Base-by-base conservation (phyloP, 192 early-diverging fungal species). In the Rhizoclosmatium globosum region DNA sequence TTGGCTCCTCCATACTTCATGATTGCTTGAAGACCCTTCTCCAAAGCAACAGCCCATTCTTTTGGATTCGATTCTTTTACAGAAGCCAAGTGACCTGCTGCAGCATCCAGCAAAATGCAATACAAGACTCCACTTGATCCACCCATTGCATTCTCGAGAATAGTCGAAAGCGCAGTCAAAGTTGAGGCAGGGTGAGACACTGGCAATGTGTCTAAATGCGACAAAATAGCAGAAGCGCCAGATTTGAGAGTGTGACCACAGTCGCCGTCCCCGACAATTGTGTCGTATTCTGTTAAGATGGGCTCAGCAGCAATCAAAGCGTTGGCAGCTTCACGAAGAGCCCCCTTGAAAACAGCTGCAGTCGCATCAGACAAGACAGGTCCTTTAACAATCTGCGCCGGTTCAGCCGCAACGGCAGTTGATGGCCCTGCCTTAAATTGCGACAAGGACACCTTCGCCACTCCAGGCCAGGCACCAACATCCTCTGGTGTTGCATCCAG, bases 251-350 rank as follows among this genome's bases (percentile, higher is more conserved):
- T 92, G 17, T 89, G 80, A 17, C 95, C 95, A 75, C 94, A 96
- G 80, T 95, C 95, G 17, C 95, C 95, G 74, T 96, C 95, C 38
- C 95, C 94, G 70, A 91, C 84, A 68, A 95, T 79, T 65, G 89
- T 89, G 69, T 96, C 95, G 47, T 90, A 87, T 47, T 81, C 76
- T 2, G 93, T 95, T 46, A 95, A 84, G 15, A 87, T 76, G 1
- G 94, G 89, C 84, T 91, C 89, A 47, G 81, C 82, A 31, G 82
- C 83, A 66, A 85, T 87, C 23, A 88, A 80, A 6, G 85, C 82
- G 9, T 91, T 56, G 42, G 48, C 46, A 13, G 70, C 70, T 4
- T n/a, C 50, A 13, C 17, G 21, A 56, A 71, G 3, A 39, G 47
- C 56, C 17, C 17, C 21, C 47, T 71, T 39, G 53, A 71, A 56